Evolutionary conservation across 2,329 filamentous ascomycete species (phyloP).

Genomic region (Parasarocladium wereldwijsianum): DNA sequence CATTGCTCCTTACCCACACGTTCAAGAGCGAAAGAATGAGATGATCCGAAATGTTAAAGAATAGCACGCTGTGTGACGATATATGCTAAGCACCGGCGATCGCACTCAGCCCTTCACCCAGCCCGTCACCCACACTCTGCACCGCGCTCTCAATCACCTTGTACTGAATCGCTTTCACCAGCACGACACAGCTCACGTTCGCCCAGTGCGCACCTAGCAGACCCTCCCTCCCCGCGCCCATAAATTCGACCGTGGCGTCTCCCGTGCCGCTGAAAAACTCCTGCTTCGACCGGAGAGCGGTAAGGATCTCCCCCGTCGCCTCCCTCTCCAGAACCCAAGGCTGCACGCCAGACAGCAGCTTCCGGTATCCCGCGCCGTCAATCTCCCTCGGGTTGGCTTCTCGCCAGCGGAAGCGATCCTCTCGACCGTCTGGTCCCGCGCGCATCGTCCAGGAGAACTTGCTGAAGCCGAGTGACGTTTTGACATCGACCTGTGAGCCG

Average conservation of each 20-base stretch:
- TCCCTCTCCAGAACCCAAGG: background rate
- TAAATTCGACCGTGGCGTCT: background rate
- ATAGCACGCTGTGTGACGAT: too few species aligned
- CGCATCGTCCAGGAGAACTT: background rate
- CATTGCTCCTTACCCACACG: too few species aligned
- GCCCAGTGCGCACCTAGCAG: background rate
- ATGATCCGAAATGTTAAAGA: too few species aligned
- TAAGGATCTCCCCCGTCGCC: background rate
- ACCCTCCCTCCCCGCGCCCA: background rate
- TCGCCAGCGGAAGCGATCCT: background rate
- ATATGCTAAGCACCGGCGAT: too few species aligned
- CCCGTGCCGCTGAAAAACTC: background rate
- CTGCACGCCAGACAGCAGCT: too few species aligned
- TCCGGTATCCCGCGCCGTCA: too few species aligned
- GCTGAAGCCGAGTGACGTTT: background rate
- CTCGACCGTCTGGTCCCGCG: background rate
- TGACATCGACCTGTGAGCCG: background rate
- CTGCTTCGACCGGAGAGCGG: background rate
- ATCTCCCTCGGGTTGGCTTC: background rate
- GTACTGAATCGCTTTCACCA: background rate
- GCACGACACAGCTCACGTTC: background rate
- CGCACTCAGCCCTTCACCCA: too few species aligned
- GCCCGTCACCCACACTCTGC: too few species aligned
- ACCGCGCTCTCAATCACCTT: constrained; percentile 1
- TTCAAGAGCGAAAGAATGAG: too few species aligned